Evolutionary conservation across 192 early-diverging fungal species (phyloP), one percentile per base, ranked within the genome.

Genomic region (Spizellomyces sp.): DNA sequence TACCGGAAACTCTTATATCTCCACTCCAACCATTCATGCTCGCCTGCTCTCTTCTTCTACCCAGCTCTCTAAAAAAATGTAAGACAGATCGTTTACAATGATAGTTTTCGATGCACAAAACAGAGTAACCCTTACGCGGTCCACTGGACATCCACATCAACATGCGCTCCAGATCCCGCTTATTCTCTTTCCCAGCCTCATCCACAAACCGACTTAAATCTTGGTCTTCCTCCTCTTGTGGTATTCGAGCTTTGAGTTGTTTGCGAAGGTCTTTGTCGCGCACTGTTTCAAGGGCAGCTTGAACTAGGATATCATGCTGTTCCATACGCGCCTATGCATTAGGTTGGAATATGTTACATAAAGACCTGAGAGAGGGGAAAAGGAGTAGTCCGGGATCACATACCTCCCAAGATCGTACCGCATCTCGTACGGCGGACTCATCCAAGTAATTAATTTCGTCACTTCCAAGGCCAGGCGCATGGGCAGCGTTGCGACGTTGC

Each of bases 101-200:
- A 36, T 2, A n/a, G 52, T 54, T 54, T n/a, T 54, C 15, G 52
- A n/a, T 19, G 2, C 0, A 54, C 17, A 12, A 54, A 54, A 19
- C 17, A 54, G 50, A n/a, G 4, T 0, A 54, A 54, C 12, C 50
- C 60, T n/a, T 65, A 65, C 63, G 17, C 45, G 70, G 70, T 22
- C 70, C 70, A 42, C 70, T 64, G 22, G 62, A 15, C 62, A 64
- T 64, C 70, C 70, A 72, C 70, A 64, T 72, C 62, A 72, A 36
- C 27, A 42, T 42, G 44, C 50, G 21, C 22, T 72, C 48, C 60
- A 72, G 52, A 10, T 22, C 43, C 22, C 42, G n/a, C 70, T 63
- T 43, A n/a, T 63, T 52, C 48, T 72, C 70, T 56, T 45, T 45
- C 6, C 15, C 62, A 44, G 45, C 19, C 17, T 64, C 70, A 9